A percentile compares a stretch with the other conserved stretches of the same genome.
These are phyloP conservation scores for Mycosphaerella sp. DNA, from an alignment of 2,329 filamentous ascomycete genomes.

Conservation along the genomic window DNA sequence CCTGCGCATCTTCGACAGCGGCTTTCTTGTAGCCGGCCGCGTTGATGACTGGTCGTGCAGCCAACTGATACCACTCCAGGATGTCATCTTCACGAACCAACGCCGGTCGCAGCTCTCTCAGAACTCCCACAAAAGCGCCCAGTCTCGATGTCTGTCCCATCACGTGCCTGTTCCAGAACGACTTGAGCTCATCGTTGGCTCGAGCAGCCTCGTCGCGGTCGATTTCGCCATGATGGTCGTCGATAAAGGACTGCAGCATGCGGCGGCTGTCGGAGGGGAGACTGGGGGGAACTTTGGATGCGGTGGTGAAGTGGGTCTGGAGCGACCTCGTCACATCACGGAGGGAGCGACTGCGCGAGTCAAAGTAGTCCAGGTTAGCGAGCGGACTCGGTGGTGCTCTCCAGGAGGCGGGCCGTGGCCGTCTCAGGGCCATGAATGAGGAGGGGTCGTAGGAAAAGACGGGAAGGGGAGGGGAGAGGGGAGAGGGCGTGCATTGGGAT, in stretches of 20 bases:
- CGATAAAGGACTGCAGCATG: conserved; percentile 49
- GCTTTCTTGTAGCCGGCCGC: conserved; percentile 56
- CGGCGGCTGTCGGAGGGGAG: conserved; percentile 53
- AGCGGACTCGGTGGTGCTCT: conserved; percentile 8
- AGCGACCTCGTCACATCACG: conserved; percentile 45
- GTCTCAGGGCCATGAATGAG: conserved; percentile 1
- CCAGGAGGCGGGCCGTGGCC: neutral
- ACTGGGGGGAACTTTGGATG: conserved; percentile 43
- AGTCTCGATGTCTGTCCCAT: conserved; percentile 51
- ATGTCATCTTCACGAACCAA: conserved; percentile 58
- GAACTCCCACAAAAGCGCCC: conserved; percentile 61
- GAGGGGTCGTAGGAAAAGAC: neutral
- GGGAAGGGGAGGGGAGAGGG: neutral
- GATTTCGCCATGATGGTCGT: conserved; percentile 50
- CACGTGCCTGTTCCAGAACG: conserved; percentile 60
- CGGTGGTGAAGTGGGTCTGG: conserved; percentile 38
- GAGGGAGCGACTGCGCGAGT: conserved; percentile 36
- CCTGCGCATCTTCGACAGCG: conserved; percentile 57
- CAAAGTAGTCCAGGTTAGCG: conserved; percentile 6
- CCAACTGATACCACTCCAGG: conserved; percentile 64
- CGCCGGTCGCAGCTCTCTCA: conserved; percentile 58
- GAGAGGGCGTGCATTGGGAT: neutral
- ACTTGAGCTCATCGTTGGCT: conserved; percentile 64
- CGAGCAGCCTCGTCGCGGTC: conserved; percentile 60
- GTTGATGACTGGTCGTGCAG: conserved; percentile 52